Base-by-base conservation (phyloP, 1,139 yeast genomes). In the Lodderomyces oxycetoniae region DNA sequence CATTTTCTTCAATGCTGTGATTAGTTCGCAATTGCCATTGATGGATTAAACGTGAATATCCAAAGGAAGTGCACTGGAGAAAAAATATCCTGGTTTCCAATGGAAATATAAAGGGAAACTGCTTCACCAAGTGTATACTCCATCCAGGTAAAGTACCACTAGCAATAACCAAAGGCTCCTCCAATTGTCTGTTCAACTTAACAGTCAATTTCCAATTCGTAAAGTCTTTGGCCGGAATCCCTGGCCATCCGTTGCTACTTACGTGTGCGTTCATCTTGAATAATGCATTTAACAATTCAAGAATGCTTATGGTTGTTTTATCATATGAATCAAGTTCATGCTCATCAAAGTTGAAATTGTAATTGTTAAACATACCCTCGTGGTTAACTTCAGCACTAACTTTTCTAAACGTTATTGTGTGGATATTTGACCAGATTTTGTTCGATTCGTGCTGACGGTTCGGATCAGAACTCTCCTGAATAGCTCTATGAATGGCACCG, bases 141-240 rank as follows among this genome's bases (percentile, higher is more conserved):
- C 98, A 91, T 6, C 75, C 74, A 0, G 98, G 98, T 33, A 91
- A 56, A 2, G 86, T 74, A 0, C 93, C 94, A 55, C 95, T 81
- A 0, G 94, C 93, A 32, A 89, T 91, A 22, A 89, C 74, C 39
- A 89, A 61, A 0, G 95, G 94, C 44, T 91, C 97, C 48, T 89
- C 96, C 27, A 91, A 58, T 55, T 89, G 97, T 33, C 95, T 65
- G 42, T 85, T 83, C 38, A 91, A 63, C 53, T 89, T 91, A 1
- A 94, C 95, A 3, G 95, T 80, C 21, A 91, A 57, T 49, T 88
- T 89, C 60, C 89, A 78, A 50, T 86, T 89, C 48, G 81, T 62
- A 48, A 88, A 89, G 16, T 63, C 52, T 9, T 71, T 61, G 17
- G 61, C 64, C 0, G 72, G 54, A 8, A 75, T 54, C 6, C 41